Conservation (phyloP, 306 rosid species). For the Trifolium subterraneum region DNA sequence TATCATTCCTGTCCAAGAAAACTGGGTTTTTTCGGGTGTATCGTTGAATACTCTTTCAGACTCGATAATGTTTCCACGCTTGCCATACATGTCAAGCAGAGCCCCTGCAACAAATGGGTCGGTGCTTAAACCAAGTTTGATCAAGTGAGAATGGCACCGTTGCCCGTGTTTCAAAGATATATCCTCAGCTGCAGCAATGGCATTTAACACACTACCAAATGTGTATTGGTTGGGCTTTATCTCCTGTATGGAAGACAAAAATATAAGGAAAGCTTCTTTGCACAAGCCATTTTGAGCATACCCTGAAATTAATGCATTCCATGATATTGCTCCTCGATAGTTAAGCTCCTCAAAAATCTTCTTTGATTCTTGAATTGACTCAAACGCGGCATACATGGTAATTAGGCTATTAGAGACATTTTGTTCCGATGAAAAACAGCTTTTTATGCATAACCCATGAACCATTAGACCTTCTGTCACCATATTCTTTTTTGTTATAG, state of each 20-base stretch:
- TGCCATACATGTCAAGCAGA: slow-evolving; percentile 88
- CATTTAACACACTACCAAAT: slow-evolving; percentile 84
- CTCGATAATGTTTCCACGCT: slow-evolving; percentile 73
- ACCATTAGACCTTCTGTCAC: slow-evolving; percentile 62
- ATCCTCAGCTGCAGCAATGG: slow-evolving; percentile 73
- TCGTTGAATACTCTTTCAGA: slow-evolving; percentile 71
- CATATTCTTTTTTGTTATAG: slow-evolving; percentile 58
- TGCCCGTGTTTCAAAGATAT: slow-evolving; percentile 77
- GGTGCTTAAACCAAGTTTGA: slow-evolving; percentile 63
- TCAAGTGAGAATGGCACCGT: slow-evolving; percentile 68
- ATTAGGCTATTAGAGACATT: slow-evolving; percentile 76
- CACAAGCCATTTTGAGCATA: slow-evolving; percentile 72
- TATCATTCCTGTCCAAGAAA: slow-evolving; percentile 82
- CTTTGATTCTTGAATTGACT: slow-evolving; percentile 62
- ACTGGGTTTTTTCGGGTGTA: slow-evolving; percentile 56
- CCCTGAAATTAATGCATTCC: slow-evolving; percentile 91
- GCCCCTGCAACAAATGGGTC: slow-evolving; percentile 70
- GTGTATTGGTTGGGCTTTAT: slow-evolving; percentile 77
- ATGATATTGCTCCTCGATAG: slow-evolving; percentile 66
- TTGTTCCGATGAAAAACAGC: slow-evolving; percentile 54
- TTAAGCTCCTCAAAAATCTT: slow-evolving; percentile 78
- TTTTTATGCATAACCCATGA: slow-evolving; percentile 71
- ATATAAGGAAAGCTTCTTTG: slow-evolving; percentile 67
- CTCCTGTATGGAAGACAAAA: slow-evolving; percentile 59
- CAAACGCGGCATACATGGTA: slow-evolving; percentile 86